Evolutionary conservation across 768 basidiomycete species (phyloP).

Genomic region (Termitomyces titanicus): DNA sequence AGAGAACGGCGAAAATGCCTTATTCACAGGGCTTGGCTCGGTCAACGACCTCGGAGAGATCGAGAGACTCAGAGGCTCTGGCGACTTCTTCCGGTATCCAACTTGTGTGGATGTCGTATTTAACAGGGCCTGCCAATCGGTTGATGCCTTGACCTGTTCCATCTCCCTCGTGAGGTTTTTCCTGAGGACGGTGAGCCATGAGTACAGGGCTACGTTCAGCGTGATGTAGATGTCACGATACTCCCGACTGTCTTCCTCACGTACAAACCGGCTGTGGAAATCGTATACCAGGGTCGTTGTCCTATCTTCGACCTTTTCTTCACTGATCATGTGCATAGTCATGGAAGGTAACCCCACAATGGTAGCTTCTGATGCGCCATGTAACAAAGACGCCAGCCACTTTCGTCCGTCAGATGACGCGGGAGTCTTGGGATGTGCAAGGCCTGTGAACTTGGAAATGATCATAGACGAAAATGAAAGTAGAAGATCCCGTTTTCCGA

Average conservation of each 20-base stretch:
- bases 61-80: constrained; percentile 30
- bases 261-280: constrained; percentile 68
- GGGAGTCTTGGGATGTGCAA: constrained; percentile 42
- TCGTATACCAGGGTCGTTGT: constrained; percentile 53
- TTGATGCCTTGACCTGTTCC: constrained; percentile 63
- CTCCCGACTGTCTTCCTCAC: constrained; percentile 46
- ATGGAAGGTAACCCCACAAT: constrained; percentile 82
- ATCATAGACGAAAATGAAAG: constrained; percentile 75
- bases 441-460: constrained; percentile 70
- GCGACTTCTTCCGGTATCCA: constrained; percentile 33
- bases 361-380: constrained; percentile 61
- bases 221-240: constrained; percentile 83
- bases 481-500: constrained; percentile 60
- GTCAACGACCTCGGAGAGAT: constrained; percentile 27
- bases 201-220: constrained; percentile 76
- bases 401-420: constrained; percentile 39
- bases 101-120: constrained; percentile 25
- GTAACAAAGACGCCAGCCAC: constrained; percentile 62
- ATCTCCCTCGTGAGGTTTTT: constrained; percentile 76
- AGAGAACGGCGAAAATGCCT: constrained; percentile 17
- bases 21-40: constrained; percentile 18
- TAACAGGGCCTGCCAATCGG: constrained; percentile 47
- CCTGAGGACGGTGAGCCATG: constrained; percentile 75
- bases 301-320: constrained; percentile 45
- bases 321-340: constrained; percentile 77